A percentile compares a stretch with the other conserved stretches of the same genome.
phyloP scores from a whole-genome alignment of 2,329 filamentous ascomycete species.

The Leptographium lundbergii region DNA sequence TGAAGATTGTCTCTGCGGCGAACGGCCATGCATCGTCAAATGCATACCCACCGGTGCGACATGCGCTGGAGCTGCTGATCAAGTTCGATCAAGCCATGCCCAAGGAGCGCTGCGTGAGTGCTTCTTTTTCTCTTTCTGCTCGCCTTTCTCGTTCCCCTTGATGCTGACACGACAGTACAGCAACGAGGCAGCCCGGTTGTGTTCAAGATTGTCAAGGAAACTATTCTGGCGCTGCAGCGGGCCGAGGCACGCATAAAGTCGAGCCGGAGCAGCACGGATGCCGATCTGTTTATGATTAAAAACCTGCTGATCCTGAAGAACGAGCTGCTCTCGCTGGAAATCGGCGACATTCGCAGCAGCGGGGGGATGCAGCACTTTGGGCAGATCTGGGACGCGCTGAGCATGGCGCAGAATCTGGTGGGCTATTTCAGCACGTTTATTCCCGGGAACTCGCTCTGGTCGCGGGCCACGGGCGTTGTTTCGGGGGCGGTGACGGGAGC shows the following conservation, averaged over 20 bases:
- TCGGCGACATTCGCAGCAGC: slow-evolving; percentile 50
- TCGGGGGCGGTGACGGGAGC: neutral
- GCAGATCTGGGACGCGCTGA: slow-evolving; percentile 53
- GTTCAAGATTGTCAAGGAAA: slow-evolving; percentile 73
- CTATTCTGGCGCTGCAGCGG: slow-evolving; percentile 67
- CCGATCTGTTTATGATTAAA: slow-evolving; percentile 85
- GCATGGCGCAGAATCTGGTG: slow-evolving; percentile 38
- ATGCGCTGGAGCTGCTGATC: slow-evolving; percentile 43
- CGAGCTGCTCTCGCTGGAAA: slow-evolving; percentile 90
- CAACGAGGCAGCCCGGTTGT: slow-evolving; percentile 42
- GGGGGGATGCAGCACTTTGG: slow-evolving; percentile 46
- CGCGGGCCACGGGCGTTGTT: slow-evolving; percentile 12
- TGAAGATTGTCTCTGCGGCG: slow-evolving; percentile 37
- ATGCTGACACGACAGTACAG: slow-evolving; percentile 15
- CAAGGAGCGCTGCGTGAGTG: slow-evolving; percentile 44
- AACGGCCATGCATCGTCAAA: slow-evolving; percentile 39
- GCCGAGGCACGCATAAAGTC: slow-evolving; percentile 60
- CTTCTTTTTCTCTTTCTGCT: neutral
- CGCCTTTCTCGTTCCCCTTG: neutral
- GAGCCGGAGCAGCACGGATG: slow-evolving; percentile 49
- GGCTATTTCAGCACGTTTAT: slow-evolving; percentile 47
- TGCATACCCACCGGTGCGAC: slow-evolving; percentile 44
- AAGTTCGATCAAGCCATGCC: slow-evolving; percentile 55
- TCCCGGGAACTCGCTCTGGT: slow-evolving; percentile 39
- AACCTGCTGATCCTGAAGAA: slow-evolving; percentile 93